Evolutionary conservation across 2,329 filamentous ascomycete species (phyloP).

Genomic region (Diaporthe sp.): DNA sequence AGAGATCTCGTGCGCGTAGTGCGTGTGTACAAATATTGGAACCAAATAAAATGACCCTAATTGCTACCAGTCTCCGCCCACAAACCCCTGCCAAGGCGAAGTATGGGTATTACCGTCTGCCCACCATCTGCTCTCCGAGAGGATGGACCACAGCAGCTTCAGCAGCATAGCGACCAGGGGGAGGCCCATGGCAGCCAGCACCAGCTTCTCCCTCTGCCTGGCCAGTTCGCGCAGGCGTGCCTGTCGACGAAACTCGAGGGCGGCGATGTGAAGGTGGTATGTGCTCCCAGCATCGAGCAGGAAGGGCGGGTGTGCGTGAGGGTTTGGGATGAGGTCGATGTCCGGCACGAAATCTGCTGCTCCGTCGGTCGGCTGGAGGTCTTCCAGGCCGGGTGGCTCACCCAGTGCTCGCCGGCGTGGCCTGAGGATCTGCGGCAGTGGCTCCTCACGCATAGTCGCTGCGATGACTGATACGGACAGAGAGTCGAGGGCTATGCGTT

Average conservation of each 20-base stretch:
- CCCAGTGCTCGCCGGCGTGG: neutral
- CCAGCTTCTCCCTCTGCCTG: conserved; percentile 19
- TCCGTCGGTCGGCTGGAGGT: neutral
- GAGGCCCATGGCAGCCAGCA: conserved; percentile 17
- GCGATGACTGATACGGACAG: neutral
- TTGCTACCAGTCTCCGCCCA: conserved; percentile 18
- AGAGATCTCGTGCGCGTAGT: neutral
- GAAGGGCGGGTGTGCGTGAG: neutral
- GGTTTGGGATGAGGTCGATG: no score
- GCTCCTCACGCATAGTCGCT: conserved; percentile 23
- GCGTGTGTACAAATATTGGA: neutral
- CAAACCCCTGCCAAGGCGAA: conserved; percentile 4
- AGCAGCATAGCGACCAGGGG: conserved; percentile 4
- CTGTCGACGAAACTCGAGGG: conserved; percentile 14
- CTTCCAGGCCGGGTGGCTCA: neutral
- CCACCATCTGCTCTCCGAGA: neutral
- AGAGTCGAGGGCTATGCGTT: neutral
- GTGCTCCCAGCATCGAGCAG: neutral
- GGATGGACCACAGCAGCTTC: conserved; percentile 16
- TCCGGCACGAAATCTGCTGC: neutral
- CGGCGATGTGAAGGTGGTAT: conserved; percentile 19
- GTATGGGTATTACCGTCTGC: neutral
- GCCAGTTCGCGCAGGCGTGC: neutral
- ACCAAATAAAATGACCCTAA: neutral
- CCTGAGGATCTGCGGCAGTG: conserved; percentile 5